A percentile compares a stretch with the other conserved stretches of the same genome.
Conservation (phyloP, 257 asterid genomes). For the Nicotiana attenuata region DNA sequence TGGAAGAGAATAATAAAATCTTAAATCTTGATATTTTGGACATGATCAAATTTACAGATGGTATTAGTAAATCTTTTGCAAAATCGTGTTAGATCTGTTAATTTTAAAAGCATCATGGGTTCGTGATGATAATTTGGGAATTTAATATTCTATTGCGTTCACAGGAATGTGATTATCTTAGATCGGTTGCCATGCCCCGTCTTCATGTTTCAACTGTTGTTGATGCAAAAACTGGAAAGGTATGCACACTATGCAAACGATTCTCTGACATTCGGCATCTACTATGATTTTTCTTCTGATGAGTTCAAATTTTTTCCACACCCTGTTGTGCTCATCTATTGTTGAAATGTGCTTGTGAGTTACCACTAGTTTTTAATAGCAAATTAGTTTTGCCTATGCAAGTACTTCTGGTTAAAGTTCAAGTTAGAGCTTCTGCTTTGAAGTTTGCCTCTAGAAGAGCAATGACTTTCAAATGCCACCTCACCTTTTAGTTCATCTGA, state of each 20-base stretch:
- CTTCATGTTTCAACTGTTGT: slow-evolving; percentile 75
- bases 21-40: not conserved
- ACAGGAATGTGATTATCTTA: slow-evolving; percentile 88
- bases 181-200: slow-evolving; percentile 66
- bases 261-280: not conserved
- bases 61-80: not conserved
- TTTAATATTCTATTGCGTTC: slow-evolving; percentile 15
- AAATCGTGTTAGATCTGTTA: not conserved
- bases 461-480: not conserved
- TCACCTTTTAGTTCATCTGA: not conserved
- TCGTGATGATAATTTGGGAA: slow-evolving; percentile 5
- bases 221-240: slow-evolving; percentile 86
- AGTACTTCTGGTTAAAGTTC: not conserved
- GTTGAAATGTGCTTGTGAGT: not conserved
- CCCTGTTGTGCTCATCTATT: not conserved
- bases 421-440: not conserved
- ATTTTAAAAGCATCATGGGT: slow-evolving; percentile 1
- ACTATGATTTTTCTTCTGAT: not conserved
- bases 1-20: not conserved
- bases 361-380: not conserved
- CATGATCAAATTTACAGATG: not conserved
- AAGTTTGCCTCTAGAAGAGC: slow-evolving; percentile 8
- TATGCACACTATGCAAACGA: slow-evolving; percentile 17
- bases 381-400: not conserved
- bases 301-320: not conserved